Percentiles rank a stretch among this genome's conserved stretches.
Conservation (phyloP, 306 rosid genomes). For the Ormosia emarginata region DNA sequence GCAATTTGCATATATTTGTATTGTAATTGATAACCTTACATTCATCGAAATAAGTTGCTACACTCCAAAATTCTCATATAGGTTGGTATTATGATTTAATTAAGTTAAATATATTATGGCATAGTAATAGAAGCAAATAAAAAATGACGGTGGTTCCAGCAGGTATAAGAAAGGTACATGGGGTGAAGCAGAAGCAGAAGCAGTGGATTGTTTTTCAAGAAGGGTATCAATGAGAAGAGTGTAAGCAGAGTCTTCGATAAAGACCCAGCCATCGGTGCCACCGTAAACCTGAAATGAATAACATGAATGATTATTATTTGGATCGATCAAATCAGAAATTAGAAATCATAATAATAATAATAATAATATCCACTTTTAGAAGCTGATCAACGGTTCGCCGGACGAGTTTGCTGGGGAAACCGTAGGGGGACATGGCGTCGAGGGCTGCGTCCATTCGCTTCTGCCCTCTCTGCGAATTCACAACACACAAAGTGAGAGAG, state of each 20-base stretch:
- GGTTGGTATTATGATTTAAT: too few species aligned
- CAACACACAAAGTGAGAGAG: neutral
- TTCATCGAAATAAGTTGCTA: too few species aligned
- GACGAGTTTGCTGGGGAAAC: constrained; percentile 31
- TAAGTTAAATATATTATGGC: too few species aligned
- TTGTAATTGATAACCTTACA: too few species aligned
- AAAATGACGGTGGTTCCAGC: too few species aligned
- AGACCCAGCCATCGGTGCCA: constrained; percentile 45
- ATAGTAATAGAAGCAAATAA: too few species aligned
- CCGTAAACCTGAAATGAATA: constrained; percentile 45
- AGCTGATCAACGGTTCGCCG: constrained; percentile 24
- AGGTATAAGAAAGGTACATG: too few species aligned
- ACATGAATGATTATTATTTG: neutral
- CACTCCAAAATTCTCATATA: too few species aligned
- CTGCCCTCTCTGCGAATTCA: neutral
- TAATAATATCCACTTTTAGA: too few species aligned
- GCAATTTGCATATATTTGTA: too few species aligned
- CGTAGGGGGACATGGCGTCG: constrained; percentile 46
- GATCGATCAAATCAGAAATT: neutral
- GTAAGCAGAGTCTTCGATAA: constrained; percentile 50
- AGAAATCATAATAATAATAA: neutral
- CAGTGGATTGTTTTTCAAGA: constrained; percentile 19
- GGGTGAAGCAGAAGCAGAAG: neutral
- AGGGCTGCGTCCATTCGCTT: constrained; percentile 58
- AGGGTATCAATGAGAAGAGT: constrained; percentile 38